Evolutionary conservation across 305 asterid genomes (phyloP).

Genomic region (Ilex paraguariensis): DNA sequence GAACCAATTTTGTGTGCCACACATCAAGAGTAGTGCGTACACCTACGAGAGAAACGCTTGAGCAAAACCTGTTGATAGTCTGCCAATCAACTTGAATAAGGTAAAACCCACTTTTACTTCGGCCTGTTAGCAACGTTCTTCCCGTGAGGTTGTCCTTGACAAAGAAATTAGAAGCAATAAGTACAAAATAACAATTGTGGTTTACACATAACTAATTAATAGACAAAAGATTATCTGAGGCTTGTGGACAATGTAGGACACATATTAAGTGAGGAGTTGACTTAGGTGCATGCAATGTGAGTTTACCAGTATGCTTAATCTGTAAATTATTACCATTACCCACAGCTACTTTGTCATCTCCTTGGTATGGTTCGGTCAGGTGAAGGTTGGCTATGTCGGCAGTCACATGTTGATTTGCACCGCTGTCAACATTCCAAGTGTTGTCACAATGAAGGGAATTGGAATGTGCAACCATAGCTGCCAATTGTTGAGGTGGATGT

Average conservation of each 20-base stretch:
- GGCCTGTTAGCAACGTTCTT: background rate
- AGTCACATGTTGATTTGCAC: background rate
- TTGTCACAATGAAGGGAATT: background rate
- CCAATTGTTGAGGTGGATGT: background rate
- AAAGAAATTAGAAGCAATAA: background rate
- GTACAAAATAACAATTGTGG: background rate
- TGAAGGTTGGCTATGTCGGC: background rate
- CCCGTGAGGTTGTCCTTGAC: background rate
- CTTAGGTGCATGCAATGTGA: background rate
- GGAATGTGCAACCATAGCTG: background rate
- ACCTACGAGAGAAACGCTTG: background rate
- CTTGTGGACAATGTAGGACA: background rate
- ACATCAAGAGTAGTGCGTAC: background rate
- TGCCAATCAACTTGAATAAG: background rate
- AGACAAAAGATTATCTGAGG: background rate
- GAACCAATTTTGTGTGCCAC: background rate
- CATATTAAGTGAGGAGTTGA: background rate
- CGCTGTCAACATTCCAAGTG: background rate
- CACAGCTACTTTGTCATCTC: background rate
- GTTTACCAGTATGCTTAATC: background rate
- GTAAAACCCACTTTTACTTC: background rate
- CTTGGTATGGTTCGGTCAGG: background rate
- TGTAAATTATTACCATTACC: background rate
- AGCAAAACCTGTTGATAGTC: background rate
- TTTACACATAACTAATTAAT: background rate